Conservation (phyloP, 768 basidiomycete species). For the Phylloporus rhodoxanthus region DNA sequence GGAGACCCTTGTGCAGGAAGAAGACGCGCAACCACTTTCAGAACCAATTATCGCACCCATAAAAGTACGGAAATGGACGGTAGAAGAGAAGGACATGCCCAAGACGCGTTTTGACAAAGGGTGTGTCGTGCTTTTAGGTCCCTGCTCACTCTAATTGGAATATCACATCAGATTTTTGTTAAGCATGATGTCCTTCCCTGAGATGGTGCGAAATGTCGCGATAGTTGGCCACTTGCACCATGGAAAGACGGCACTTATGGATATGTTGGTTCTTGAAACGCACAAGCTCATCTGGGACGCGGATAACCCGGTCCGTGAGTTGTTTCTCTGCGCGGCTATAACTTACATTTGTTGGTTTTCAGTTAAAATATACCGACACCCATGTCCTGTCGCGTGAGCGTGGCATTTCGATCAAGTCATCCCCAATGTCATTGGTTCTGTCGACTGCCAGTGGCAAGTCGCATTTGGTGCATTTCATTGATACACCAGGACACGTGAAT, state of each 20-base stretch:
- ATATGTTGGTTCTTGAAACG: constrained; percentile 96
- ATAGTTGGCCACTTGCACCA: constrained; percentile 96
- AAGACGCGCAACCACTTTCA: constrained; percentile 91
- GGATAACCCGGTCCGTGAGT: constrained; percentile 68
- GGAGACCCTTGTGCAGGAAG: constrained; percentile 95
- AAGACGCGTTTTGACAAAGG: constrained; percentile 97
- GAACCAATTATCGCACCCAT: constrained; percentile 95
- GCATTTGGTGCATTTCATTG: constrained; percentile 87
- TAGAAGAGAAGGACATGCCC: constrained; percentile 94
- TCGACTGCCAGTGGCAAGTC: constrained; percentile 86
- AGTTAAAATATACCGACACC: constrained; percentile 96
- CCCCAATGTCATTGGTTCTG: constrained; percentile 90
- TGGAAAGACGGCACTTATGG: constrained; percentile 94
- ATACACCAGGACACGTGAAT: constrained; percentile 97
- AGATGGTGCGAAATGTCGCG: constrained; percentile 94
- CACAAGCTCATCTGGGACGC: constrained; percentile 94
- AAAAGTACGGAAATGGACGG: constrained; percentile 89
- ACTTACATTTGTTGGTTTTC: constrained; percentile 17
- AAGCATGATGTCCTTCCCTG: constrained; percentile 85
- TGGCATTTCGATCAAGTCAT: constrained; percentile 92
- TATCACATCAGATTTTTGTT: constrained; percentile 69
- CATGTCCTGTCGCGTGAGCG: constrained; percentile 85
- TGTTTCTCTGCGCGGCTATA: constrained; percentile 7
- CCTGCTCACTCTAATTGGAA: constrained; percentile 6
- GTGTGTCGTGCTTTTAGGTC: constrained; percentile 40